Evolutionary conservation across 139 green algal genomes (phyloP).

Genomic region (Ettlia oleoabundans): DNA sequence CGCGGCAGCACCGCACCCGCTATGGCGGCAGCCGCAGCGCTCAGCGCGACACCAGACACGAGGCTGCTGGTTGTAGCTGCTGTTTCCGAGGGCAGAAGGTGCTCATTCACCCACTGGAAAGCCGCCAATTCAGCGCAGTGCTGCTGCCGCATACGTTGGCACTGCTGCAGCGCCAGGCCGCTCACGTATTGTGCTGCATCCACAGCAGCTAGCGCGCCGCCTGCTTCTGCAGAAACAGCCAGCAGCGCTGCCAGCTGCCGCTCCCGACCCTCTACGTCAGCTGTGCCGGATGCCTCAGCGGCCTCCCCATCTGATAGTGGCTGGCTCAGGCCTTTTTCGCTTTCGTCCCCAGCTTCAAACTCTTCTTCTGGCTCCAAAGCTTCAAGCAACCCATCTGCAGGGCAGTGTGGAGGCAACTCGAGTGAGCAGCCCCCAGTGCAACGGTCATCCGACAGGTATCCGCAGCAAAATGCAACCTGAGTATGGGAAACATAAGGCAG

Average conservation of each 20-base stretch:
- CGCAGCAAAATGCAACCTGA: neutral
- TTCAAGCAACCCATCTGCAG: slow-evolving; percentile 21
- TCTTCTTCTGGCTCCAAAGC: neutral
- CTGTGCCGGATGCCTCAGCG: neutral
- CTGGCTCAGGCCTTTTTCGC: too few relatives aligned
- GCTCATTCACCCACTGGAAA: slow-evolving; percentile 20
- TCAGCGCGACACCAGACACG: neutral
- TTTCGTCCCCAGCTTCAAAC: too few relatives aligned
- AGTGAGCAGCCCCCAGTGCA: too few relatives aligned
- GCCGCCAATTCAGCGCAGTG: neutral
- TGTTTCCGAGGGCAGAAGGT: neutral
- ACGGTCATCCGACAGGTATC: too few relatives aligned
- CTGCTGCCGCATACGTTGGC: slow-evolving; percentile 7
- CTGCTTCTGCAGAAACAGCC: neutral
- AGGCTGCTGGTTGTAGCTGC: neutral
- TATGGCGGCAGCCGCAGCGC: neutral
- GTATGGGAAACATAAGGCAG: neutral
- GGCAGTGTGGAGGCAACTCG: neutral
- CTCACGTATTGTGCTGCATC: slow-evolving; percentile 27
- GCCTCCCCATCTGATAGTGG: too few relatives aligned
- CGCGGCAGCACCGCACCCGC: neutral
- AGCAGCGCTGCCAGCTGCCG: slow-evolving; percentile 10
- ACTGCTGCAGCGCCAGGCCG: slow-evolving; percentile 35
- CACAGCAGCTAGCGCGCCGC: slow-evolving; percentile 25
- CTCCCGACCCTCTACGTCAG: too few relatives aligned